phyloP scores from a whole-genome alignment of 768 basidiomycete genomes.

The Tubosaeta brunneosetosa region DNA sequence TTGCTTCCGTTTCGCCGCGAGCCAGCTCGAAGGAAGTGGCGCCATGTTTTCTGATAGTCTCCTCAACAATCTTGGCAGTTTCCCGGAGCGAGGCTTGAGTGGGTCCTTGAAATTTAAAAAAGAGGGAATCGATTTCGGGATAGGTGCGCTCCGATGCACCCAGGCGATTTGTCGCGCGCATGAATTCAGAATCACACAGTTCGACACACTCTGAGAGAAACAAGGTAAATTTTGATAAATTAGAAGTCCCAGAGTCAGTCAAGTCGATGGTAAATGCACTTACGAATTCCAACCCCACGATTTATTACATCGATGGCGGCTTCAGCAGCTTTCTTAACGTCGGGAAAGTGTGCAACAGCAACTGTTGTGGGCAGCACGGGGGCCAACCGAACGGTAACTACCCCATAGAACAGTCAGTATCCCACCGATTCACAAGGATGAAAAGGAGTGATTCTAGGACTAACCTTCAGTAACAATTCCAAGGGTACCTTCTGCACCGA shows the following conservation, averaged over 20 bases:
- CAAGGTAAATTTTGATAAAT: not conserved
- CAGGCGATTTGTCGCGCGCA: conserved; percentile 55
- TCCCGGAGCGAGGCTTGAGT: conserved; percentile 55
- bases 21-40: conserved; percentile 67
- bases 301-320: conserved; percentile 72
- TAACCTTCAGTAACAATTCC: conserved; percentile 86
- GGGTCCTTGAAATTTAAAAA: conserved; percentile 85
- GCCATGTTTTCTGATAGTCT: conserved; percentile 58
- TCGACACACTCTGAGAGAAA: conserved; percentile 69
- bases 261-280: conserved; percentile 23
- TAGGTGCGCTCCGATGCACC: conserved; percentile 53
- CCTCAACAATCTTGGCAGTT: conserved; percentile 54
- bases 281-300: conserved; percentile 72
- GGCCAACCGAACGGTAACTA: conserved; percentile 76
- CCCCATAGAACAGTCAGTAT: not conserved
- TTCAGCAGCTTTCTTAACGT: conserved; percentile 67
- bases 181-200: conserved; percentile 68
- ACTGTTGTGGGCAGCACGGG: conserved; percentile 80
- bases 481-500: conserved; percentile 77
- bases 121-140: conserved; percentile 63
- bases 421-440: not conserved
- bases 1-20: conserved; percentile 57
- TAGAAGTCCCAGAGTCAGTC: not conserved
- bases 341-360: conserved; percentile 76
- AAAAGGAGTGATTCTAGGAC: not conserved